These are phyloP conservation scores for Daldinia eschscholtzii DNA, from an alignment of 2,329 filamentous ascomycete species.

Conservation along the genomic window DNA sequence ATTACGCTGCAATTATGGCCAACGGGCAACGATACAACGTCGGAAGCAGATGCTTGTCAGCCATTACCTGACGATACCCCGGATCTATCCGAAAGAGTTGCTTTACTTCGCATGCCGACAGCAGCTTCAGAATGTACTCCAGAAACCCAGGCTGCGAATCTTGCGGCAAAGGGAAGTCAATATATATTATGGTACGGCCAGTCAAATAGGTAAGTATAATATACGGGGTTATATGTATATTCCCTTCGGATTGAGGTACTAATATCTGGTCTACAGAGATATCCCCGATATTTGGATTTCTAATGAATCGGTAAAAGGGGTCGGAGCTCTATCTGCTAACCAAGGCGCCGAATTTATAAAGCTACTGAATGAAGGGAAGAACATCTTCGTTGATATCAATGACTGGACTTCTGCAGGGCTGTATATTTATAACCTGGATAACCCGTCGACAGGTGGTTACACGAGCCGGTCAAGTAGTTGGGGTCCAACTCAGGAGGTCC, in stretches of 20 bases:
- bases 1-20: neutral
- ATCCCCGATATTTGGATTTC: neutral
- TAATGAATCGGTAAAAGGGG: neutral
- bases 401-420: neutral
- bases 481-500: constrained; percentile 62
- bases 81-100: neutral
- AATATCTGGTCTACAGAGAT: neutral
- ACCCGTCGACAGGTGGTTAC: constrained; percentile 53
- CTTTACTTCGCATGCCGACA: neutral
- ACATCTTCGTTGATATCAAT: neutral
- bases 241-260: neutral
- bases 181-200: neutral
- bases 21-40: neutral
- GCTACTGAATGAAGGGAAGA: neutral
- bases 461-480: constrained; percentile 57
- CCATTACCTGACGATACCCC: neutral
- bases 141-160: neutral
- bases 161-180: neutral
- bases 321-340: neutral
- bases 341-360: neutral
- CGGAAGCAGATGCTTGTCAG: neutral
- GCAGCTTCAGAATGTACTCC: neutral
- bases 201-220: neutral
- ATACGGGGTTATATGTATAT: neutral
- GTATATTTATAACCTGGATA: constrained; percentile 14